These are phyloP conservation scores for Diplodia corticola DNA, from an alignment of 2,329 filamentous ascomycete genomes.

Conservation along the genomic window DNA sequence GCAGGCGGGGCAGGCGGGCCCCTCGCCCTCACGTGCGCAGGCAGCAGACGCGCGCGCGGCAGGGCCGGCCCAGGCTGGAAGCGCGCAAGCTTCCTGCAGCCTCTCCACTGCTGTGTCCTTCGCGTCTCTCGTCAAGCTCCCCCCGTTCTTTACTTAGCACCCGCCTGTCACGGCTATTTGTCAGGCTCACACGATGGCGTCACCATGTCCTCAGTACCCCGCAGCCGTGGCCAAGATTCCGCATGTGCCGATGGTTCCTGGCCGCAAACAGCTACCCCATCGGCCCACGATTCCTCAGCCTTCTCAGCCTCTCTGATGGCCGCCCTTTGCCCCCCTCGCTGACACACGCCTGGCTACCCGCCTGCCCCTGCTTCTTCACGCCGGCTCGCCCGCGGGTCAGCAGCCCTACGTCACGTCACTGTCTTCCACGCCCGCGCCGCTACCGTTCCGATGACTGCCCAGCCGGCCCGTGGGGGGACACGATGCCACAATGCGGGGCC, in stretches of 20 bases:
- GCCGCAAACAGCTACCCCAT: slow-evolving; percentile 10
- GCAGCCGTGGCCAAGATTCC: slow-evolving; percentile 12
- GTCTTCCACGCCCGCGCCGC: background rate
- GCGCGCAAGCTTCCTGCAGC: background rate
- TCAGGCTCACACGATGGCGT: slow-evolving; percentile 18
- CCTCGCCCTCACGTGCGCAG: slow-evolving; percentile 3
- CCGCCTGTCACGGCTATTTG: slow-evolving; percentile 5
- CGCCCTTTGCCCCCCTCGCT: background rate
- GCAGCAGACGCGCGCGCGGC: background rate
- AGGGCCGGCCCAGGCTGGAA: background rate
- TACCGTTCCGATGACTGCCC: background rate
- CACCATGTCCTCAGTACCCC: slow-evolving; percentile 20
- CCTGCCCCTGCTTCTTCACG: background rate
- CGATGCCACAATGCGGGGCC: slow-evolving; percentile 18
- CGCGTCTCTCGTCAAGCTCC: background rate
- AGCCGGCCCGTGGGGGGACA: background rate
- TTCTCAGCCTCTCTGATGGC: background rate
- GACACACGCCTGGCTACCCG: background rate
- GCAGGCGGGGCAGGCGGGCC: background rate
- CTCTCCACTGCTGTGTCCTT: background rate
- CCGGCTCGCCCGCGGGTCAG: background rate
- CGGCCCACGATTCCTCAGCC: background rate
- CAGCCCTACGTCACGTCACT: background rate
- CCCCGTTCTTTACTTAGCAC: background rate
- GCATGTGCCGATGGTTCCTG: slow-evolving; percentile 14